A percentile compares a stretch with the other conserved stretches of the same genome.
Evolutionary conservation across 345 rosid species (phyloP).

Genomic region (Excoecaria cochinchinensis): DNA sequence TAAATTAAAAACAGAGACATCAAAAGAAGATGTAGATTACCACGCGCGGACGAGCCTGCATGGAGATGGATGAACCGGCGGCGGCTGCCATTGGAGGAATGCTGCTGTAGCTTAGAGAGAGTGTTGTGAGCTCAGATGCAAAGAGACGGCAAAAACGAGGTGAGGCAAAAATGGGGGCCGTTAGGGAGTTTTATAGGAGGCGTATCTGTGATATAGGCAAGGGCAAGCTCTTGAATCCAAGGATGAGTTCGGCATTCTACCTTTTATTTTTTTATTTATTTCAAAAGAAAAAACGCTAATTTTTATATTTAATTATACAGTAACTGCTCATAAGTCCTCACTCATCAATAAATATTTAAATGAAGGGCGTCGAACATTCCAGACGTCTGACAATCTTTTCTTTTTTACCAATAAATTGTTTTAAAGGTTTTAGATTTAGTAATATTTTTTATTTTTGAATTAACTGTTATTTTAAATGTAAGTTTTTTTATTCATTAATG

Average conservation of each 20-base stretch:
- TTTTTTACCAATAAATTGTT: no score
- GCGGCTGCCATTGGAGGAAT: conserved; percentile 27
- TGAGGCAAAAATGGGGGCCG: background rate
- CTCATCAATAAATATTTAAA: no score
- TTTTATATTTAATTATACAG: no score
- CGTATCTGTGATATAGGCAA: background rate
- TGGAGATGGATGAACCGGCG: conserved; percentile 25
- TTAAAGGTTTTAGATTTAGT: no score
- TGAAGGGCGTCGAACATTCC: no score
- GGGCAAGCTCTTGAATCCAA: background rate
- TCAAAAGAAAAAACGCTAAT: no score
- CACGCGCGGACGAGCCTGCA: conserved; percentile 18
- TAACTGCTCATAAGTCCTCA: no score
- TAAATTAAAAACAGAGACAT: background rate
- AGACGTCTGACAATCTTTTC: no score
- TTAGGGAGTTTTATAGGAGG: conserved; percentile 15
- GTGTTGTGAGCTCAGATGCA: background rate
- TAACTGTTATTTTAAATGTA: no score
- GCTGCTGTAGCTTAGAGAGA: background rate
- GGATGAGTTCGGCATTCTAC: background rate
- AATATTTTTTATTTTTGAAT: no score
- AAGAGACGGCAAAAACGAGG: conserved; percentile 22
- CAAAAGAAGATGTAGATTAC: conserved; percentile 1
- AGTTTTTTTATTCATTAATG: no score
- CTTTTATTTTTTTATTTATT: no score